Base-by-base conservation (phyloP, 352 stramenopile species). In the Phytopythium mirpurense region DNA sequence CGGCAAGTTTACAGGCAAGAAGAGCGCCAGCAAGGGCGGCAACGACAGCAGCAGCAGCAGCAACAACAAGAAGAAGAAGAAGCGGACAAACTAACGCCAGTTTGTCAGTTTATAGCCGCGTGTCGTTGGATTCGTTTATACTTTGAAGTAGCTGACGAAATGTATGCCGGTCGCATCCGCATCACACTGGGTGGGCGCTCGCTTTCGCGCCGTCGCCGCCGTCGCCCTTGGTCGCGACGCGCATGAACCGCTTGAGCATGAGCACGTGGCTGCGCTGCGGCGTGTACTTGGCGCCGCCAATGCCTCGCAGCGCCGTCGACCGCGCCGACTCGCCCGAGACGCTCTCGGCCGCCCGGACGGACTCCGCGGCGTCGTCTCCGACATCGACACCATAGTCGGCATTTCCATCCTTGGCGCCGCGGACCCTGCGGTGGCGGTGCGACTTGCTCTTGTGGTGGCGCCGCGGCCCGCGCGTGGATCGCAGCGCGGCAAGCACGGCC, bases 201-300 rank as follows among this genome's bases (percentile, higher is more conserved):
- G 37, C 15, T 21, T 57, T 65, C 19, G 44, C 62, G 1, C 55
- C 54, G 12, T 56, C 54, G 14, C 43, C 46, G 15, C 37, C 14
- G 3, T 35, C 38, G 27, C 49, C 54, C 45, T 69, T 74, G 11
- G 60, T 65, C 3, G 67, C 41, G 51, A 59, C 51, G 45, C 76
- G 65, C 62, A 85, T 71, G 52, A 78, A 80, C 14, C 74, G 63
- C 54, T 79, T 76, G 18, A 86, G 68, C 32, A 86, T 60, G 23
- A 88, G 67, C 29, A 70, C 59, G 47, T 85, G 72, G 38, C 51
- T 74, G 15, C 69, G 59, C 57, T 83, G 68, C 0, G 78, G 78
- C 21, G 75, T 86, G 65, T 82, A 83, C 55, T 86, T 88, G 3
- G 78, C 74, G 18, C 60, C 64, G 24, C 68, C 65, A 14, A 85